Evolutionary conservation across 179 eudicot genomes (phyloP), one percentile per base, ranked within the genome.

Genomic region (Vitellaria paradoxa): DNA sequence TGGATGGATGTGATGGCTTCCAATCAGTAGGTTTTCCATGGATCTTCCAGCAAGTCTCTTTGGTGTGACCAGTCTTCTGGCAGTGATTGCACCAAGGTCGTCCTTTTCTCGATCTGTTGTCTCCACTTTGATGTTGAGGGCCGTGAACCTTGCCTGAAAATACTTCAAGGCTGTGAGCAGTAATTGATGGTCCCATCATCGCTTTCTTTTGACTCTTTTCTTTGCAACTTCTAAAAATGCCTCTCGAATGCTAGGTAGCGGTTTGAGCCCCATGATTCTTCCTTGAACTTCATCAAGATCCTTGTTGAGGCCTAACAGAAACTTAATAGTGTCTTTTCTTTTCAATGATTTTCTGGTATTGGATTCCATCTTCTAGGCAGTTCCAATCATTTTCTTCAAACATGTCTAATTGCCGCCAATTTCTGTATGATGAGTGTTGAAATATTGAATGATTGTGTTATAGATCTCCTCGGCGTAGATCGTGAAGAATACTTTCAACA

Each of bases 71-170:
- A 6, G 71, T 9, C 23, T 45, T 67, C n/a, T 11, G 11, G n/a
- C 71, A 67, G 9, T 67, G 71, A 18, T 67, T n/a, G 11, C 71
- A 67, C 71, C 71, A 67, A 37, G 50, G 50, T 12, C n/a, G 6
- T 42, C 45, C 45, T 42, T 42, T 42, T 42, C 6, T 42, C 6
- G 5, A 5, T 42, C 6, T 42, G 45, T 42, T 42, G 45, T 42
- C 45, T 42, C 45, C 6, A 42, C 0, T 42, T 3, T 42, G 45
- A 42, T 42, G 37, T 30, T 30, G 2, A 30, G 37, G 37, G 37
- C 37, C 37, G 1, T 30, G 37, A 30, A 30, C 37, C 37, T 2
- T 30, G 2, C 37, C 40, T 0, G 66, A 2, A 23, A 40, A 37
- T 17, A 1, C 50, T 67, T 67, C 71, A 18, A 14, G 50, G 20